Conservation (phyloP, 2,329 filamentous ascomycete species). For the Botrytis galanthina region DNA sequence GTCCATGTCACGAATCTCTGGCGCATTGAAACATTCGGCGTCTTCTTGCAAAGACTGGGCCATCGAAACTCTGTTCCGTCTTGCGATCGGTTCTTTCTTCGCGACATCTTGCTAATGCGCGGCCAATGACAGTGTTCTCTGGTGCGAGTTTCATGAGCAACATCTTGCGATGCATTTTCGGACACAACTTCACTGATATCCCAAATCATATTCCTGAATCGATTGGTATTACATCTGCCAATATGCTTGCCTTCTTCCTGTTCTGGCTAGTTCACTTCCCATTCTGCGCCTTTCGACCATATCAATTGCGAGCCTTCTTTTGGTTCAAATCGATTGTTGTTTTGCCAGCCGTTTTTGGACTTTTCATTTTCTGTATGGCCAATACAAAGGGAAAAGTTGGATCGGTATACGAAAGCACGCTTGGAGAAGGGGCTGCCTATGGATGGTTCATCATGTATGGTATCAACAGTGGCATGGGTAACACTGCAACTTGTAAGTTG, state of each 20-base stretch:
- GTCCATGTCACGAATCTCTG: conserved; percentile 7
- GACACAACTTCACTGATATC: conserved; percentile 34
- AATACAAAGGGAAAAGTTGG: conserved; percentile 39
- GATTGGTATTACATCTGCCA: conserved; percentile 42
- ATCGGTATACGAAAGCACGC: conserved; percentile 32
- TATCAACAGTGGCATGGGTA: conserved; percentile 44
- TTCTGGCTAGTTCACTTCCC: conserved; percentile 55
- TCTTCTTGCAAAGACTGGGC: not conserved
- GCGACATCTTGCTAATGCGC: not conserved
- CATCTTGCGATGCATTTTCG: conserved; percentile 47
- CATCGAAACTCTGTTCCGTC: not conserved
- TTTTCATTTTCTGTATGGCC: conserved; percentile 44
- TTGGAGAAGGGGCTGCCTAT: conserved; percentile 23
- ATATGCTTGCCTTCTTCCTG: conserved; percentile 50
- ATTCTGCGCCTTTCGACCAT: conserved; percentile 45
- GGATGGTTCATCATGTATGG: conserved; percentile 43
- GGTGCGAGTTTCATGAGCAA: conserved; percentile 51
- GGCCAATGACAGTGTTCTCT: conserved; percentile 36
- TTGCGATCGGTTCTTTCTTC: not conserved
- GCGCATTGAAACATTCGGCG: not conserved
- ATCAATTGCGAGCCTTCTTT: conserved; percentile 47
- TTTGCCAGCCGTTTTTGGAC: conserved; percentile 40
- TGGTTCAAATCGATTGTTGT: conserved; percentile 37
- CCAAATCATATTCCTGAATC: conserved; percentile 41
- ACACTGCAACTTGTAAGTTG: conserved; percentile 37